Percentiles rank a stretch among this genome's conserved stretches.
Evolutionary conservation across 371 early-diverging fungal genomes (phyloP).

Genomic region (Syncephalastrum monosporum): DNA sequence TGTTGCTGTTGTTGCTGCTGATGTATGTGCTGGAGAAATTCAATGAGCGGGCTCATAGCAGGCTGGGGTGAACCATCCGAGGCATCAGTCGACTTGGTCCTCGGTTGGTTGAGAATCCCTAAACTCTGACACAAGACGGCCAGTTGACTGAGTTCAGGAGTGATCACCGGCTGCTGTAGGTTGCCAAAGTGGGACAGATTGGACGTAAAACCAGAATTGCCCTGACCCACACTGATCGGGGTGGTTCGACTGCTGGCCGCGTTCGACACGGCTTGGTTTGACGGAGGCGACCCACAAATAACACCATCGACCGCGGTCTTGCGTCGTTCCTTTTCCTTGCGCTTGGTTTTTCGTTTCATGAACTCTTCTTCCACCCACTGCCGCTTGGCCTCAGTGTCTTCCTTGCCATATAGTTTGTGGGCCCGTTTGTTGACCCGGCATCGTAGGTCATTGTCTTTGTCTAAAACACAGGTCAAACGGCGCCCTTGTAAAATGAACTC

Average conservation of each 20-base stretch:
- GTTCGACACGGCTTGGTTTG: not conserved
- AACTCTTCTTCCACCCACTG: constrained; percentile 78
- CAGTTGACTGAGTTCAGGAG: constrained; percentile 34
- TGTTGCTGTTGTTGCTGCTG: constrained; percentile 23
- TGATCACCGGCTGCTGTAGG: constrained; percentile 2
- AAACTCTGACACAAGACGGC: constrained; percentile 46
- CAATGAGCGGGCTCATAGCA: constrained; percentile 2
- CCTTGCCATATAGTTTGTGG: constrained; percentile 68
- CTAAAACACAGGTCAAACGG: constrained; percentile 17
- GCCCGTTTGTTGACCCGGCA: constrained; percentile 83
- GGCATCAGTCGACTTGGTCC: too few relatives aligned
- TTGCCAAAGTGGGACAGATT: not conserved
- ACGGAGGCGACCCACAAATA: constrained; percentile 12
- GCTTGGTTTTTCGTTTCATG: constrained; percentile 61
- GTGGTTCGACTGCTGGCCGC: not conserved
- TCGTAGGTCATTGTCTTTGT: constrained; percentile 80
- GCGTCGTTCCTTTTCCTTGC: constrained; percentile 67
- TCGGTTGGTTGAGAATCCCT: constrained; percentile 17
- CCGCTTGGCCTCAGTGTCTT: constrained; percentile 60
- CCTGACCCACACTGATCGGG: not conserved
- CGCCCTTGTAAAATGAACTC: not conserved
- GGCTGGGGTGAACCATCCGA: too few relatives aligned
- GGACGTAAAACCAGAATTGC: not conserved
- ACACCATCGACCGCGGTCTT: constrained; percentile 29
- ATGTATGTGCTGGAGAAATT: constrained; percentile 24